A percentile compares a stretch with the other conserved stretches of the same genome.
phyloP scores from a whole-genome alignment of 1,139 yeast genomes.

The Candida tunisiensis region DNA sequence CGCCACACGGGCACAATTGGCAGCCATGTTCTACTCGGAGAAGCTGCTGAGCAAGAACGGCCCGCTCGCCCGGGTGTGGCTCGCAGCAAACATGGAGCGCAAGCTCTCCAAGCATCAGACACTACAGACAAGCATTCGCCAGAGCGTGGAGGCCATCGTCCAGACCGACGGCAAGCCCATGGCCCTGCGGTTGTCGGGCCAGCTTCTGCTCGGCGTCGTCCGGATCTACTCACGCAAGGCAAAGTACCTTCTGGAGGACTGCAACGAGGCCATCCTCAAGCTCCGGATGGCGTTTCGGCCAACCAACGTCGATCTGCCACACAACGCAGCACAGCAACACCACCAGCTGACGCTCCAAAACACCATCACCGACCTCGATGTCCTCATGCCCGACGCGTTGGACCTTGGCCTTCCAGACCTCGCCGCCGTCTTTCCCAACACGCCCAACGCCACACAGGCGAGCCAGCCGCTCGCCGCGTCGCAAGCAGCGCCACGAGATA shows the following conservation, averaged over 20 bases:
- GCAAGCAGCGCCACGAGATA: not conserved
- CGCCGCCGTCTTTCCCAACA: not conserved
- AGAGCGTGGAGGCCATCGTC: slow-evolving; percentile 44
- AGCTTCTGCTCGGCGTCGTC: slow-evolving; percentile 74
- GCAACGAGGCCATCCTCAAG: slow-evolving; percentile 57
- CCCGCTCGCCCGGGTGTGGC: slow-evolving; percentile 83
- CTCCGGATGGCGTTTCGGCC: slow-evolving; percentile 57
- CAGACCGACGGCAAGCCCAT: slow-evolving; percentile 29
- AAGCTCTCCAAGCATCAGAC: slow-evolving; percentile 65
- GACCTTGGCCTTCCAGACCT: slow-evolving; percentile 1
- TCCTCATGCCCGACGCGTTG: slow-evolving; percentile 2
- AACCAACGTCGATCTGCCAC: slow-evolving; percentile 30
- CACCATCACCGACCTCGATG: slow-evolving; percentile 59
- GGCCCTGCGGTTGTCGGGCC: slow-evolving; percentile 78
- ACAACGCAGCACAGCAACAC: slow-evolving; percentile 29
- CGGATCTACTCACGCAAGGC: slow-evolving; percentile 80
- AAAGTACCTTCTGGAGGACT: slow-evolving; percentile 70
- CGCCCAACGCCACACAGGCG: too few relatives aligned
- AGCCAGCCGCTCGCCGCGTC: not conserved
- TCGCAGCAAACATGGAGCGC: slow-evolving; percentile 79
- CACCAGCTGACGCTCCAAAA: slow-evolving; percentile 50
- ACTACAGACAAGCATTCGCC: slow-evolving; percentile 51
- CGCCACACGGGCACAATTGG: too few relatives aligned
- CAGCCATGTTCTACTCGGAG: slow-evolving; percentile 25
- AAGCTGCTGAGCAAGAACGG: slow-evolving; percentile 48